Evolutionary conservation across 108 stramenopile genomes (phyloP).

Genomic region (Skeletonema grethae): DNA sequence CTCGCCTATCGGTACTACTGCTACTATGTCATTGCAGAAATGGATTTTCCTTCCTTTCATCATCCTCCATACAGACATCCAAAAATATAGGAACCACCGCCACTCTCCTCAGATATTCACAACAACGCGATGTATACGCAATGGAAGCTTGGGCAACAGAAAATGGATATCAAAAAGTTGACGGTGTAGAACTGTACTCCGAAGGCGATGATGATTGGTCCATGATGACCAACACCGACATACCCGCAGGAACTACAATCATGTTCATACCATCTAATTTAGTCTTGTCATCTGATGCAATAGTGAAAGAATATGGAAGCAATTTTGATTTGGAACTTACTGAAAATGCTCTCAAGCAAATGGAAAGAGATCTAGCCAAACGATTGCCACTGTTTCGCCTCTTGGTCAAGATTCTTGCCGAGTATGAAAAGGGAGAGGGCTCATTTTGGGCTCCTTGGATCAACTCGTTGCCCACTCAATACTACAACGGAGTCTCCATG

Average conservation of each 20-base stretch:
- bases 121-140: slow-evolving; percentile 28
- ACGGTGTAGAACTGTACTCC: slow-evolving; percentile 37
- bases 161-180: slow-evolving; percentile 43
- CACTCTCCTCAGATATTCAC: not conserved
- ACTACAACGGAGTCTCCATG: slow-evolving; percentile 56
- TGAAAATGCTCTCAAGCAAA: slow-evolving; percentile 13
- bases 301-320: slow-evolving; percentile 33
- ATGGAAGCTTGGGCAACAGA: slow-evolving; percentile 39
- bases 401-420: slow-evolving; percentile 59
- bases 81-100: not conserved
- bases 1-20: not conserved
- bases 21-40: not conserved
- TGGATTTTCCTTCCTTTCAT: not conserved
- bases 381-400: slow-evolving; percentile 46
- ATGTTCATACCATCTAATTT: slow-evolving; percentile 38
- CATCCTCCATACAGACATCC: not conserved
- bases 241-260: slow-evolving; percentile 46
- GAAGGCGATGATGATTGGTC: slow-evolving; percentile 40
- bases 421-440: slow-evolving; percentile 54
- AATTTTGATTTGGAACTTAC: slow-evolving; percentile 12
- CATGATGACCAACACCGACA: slow-evolving; percentile 40
- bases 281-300: slow-evolving; percentile 12
- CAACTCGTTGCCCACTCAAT: slow-evolving; percentile 52
- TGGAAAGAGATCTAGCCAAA: slow-evolving; percentile 24
- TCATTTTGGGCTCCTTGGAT: slow-evolving; percentile 58